Base-by-base conservation (phyloP, 2,329 filamentous ascomycete species). In the Daldinia eschscholtzii region DNA sequence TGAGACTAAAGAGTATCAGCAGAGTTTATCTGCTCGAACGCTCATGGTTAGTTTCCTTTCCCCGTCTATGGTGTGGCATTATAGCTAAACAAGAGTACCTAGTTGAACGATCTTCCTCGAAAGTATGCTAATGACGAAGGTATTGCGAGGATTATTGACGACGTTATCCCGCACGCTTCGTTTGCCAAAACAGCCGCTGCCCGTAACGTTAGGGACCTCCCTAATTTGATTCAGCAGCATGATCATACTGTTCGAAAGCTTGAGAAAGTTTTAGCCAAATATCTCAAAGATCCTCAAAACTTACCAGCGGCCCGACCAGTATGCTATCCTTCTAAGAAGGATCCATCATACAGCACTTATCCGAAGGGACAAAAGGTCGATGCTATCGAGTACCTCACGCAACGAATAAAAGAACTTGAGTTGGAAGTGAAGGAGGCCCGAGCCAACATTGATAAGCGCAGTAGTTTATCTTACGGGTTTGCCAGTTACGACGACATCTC, bases 381-480 rank as follows among this genome's bases (percentile, higher is more conserved):
- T 77, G 93, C 96, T 18, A 98, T 99, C 76, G 93, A 97, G 70
- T 98, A 97, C 76, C 85, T 97, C 61, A 97, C 94, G 0, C 88
- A 91, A 60, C 90, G 94, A 18, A 98, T 99, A 76, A 89, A 90
- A 73, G 86, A 91, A 55, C 85, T 99, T 39, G 95, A 98, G 78
- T 80, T 89, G 10, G 89, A 97, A 77, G 94, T 99, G 80, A 93
- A 92, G 76, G 89, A 96, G 70, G 92, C 94, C 1, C 89, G 96
- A 12, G 87, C 89, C 42, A 90, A 89, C 0, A 90, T 99, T 6
- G 95, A 98, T 80, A 93, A 91, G 79, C 90, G 94, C 57, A 93
- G 95, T 77, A 91, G 94, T 15, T 92, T 97, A 87, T 87, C 93
- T 0, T 99, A 94, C 77, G 96, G 96, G 0, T 99, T 99, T 78